Evolutionary conservation across 345 rosid species (phyloP).

Genomic region (Gossypium thurberi): DNA sequence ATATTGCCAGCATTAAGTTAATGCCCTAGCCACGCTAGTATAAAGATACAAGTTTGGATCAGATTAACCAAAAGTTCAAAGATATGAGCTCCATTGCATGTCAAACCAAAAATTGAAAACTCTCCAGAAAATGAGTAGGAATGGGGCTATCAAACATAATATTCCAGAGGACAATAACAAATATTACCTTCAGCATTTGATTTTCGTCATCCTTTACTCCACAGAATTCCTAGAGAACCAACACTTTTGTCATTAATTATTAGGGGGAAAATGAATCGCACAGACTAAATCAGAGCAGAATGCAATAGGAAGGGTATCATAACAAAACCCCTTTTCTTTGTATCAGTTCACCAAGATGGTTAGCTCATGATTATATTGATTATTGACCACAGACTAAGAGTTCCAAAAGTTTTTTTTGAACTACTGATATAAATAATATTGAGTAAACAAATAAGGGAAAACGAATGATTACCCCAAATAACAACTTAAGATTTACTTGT

Average conservation of each 20-base stretch:
- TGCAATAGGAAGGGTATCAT: background rate
- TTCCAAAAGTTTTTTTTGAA: background rate
- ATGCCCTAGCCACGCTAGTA: background rate
- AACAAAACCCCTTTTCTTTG: background rate
- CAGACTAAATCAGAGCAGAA: background rate
- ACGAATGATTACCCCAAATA: background rate
- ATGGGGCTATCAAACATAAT: background rate
- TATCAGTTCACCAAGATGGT: constrained; percentile 4
- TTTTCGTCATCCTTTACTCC: constrained; percentile 46
- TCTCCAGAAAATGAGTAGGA: background rate
- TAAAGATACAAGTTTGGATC: background rate
- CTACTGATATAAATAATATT: background rate
- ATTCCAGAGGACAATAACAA: background rate
- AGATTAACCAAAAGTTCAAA: background rate
- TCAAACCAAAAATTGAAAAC: background rate
- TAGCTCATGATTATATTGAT: background rate
- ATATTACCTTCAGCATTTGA: constrained; percentile 56
- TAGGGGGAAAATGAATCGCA: background rate
- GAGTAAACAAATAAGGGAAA: background rate
- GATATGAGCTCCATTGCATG: background rate
- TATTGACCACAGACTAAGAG: background rate
- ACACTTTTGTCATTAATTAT: constrained; percentile 14
- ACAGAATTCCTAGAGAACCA: constrained; percentile 48
- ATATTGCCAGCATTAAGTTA: background rate
- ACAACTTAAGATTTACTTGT: background rate